Base-by-base conservation (phyloP, 768 basidiomycete species). In the Panaeolus papilionaceus region DNA sequence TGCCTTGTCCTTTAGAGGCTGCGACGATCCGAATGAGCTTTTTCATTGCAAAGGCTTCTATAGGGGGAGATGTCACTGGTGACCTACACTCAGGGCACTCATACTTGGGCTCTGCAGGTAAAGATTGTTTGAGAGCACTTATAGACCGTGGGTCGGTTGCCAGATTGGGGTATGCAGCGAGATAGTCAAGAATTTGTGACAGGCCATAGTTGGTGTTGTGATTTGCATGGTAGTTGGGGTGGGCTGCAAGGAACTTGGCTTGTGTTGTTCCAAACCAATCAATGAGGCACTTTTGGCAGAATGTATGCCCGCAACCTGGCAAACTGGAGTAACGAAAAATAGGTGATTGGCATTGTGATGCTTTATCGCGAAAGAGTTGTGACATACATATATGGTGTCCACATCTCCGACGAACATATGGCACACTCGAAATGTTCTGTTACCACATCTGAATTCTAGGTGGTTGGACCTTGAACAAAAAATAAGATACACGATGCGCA, bases 31-130 rank as follows among this genome's bases (percentile, higher is more conserved):
- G 78, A 3, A 89, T 81, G 38, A 93, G 71, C 1, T 80, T 77
- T 75, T 92, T 93, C 62, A 92, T 75, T 6, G 82, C 80, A 74
- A 86, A 93, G 54, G 85, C 84, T 71, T 92, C 89, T 0, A 84
- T 80, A 0, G 92, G 92, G 23, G 80, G 82, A 12, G 72, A 80
- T 38, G 77, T 74, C 11, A 89, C 84, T 12, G 75, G 71, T 58
- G 82, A 79, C 63, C 92, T 82, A 71, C 92, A 93, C 4, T 85
- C 86, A 3, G 92, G 92, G 65, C 92, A 93, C 1, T 87, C 87
- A 70, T 89, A 92, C 38, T 82, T 74, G 0, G 89, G 90, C 40
- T 81, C 76, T 6, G 78, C 79, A 26, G 76, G 80, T 39, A 76
- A 71, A 38, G 71, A 37, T 40, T 74, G 75, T 6, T 71, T 70